Percentiles rank a stretch among this genome's conserved stretches.
phyloP scores from a whole-genome alignment of 176 grass and related monocot genomes.

The Oryza australiensis region DNA sequence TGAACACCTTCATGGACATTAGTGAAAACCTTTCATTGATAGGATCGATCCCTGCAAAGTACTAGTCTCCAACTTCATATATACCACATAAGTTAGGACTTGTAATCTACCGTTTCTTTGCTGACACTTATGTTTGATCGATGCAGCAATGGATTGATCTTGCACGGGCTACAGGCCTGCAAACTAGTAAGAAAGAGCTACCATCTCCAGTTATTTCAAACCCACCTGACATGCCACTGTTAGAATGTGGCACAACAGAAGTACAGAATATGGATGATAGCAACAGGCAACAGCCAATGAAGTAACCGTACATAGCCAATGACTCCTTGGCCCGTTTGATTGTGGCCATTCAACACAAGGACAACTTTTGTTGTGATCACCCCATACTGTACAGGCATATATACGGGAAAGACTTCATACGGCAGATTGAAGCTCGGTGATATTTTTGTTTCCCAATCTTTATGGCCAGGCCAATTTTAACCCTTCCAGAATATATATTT shows the following conservation, averaged over 20 bases:
- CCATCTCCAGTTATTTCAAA: slow-evolving; percentile 53
- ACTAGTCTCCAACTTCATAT: neutral
- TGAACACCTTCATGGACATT: slow-evolving; percentile 10
- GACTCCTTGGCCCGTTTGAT: neutral
- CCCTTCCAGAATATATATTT: slow-evolving; percentile 1
- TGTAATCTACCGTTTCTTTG: slow-evolving; percentile 1
- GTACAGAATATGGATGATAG: slow-evolving; percentile 59
- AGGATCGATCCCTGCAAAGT: neutral
- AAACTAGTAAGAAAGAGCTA: slow-evolving; percentile 57
- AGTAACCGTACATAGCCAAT: slow-evolving; percentile 36
- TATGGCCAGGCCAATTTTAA: neutral
- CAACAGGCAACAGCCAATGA: slow-evolving; percentile 50
- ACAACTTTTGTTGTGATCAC: neutral
- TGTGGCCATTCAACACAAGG: slow-evolving; percentile 20
- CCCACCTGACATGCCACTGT: slow-evolving; percentile 59
- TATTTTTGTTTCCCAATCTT: neutral
- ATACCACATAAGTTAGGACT: slow-evolving; percentile 1
- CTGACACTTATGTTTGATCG: slow-evolving; percentile 39
- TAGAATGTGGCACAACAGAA: slow-evolving; percentile 67
- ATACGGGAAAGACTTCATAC: slow-evolving; percentile 10
- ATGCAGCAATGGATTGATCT: slow-evolving; percentile 99
- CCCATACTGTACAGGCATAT: slow-evolving; percentile 11
- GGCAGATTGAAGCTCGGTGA: neutral
- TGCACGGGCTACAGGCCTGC: slow-evolving; percentile 81
- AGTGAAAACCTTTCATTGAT: neutral